Percentiles rank a stretch among this genome's conserved stretches.
These are phyloP conservation scores for Lecanicillium sp. DNA, from an alignment of 2,329 filamentous ascomycete species.

Conservation along the genomic window DNA sequence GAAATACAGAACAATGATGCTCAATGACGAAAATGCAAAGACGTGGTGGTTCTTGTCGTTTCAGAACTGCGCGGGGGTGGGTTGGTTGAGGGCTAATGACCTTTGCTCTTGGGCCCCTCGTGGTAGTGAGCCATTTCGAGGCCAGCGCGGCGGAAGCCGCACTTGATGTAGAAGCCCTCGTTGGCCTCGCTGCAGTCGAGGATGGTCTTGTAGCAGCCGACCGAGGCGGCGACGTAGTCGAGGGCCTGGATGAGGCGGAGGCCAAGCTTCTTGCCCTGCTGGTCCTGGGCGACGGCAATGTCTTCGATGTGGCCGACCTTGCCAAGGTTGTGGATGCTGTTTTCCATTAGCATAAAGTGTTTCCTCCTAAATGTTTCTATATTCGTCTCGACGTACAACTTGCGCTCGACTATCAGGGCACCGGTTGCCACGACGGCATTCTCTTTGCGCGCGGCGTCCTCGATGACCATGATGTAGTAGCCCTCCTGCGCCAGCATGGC, in stretches of 20 bases:
- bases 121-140: slow-evolving; percentile 98
- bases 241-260: slow-evolving; percentile 89
- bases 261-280: slow-evolving; percentile 96
- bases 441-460: slow-evolving; percentile 55
- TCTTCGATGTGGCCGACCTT: slow-evolving; percentile 95
- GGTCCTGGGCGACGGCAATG: slow-evolving; percentile 88
- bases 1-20: not conserved
- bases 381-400: slow-evolving; percentile 61
- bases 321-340: slow-evolving; percentile 71
- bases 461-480: slow-evolving; percentile 87
- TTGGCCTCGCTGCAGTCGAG: slow-evolving; percentile 95
- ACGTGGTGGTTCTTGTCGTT: too few species aligned
- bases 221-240: slow-evolving; percentile 77
- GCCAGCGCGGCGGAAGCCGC: slow-evolving; percentile 86
- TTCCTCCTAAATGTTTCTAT: too few species aligned
- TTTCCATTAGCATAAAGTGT: too few species aligned
- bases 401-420: slow-evolving; percentile 84
- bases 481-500: slow-evolving; percentile 68
- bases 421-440: slow-evolving; percentile 80
- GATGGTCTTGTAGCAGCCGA: slow-evolving; percentile 96
- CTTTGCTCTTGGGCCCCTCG: slow-evolving; percentile 49
- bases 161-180: slow-evolving; percentile 97
- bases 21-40: not conserved
- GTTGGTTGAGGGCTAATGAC: slow-evolving; percentile 8
- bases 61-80: too few species aligned